Conservation (phyloP, 352 stramenopile genomes). For the Pythium aquatile region DNA sequence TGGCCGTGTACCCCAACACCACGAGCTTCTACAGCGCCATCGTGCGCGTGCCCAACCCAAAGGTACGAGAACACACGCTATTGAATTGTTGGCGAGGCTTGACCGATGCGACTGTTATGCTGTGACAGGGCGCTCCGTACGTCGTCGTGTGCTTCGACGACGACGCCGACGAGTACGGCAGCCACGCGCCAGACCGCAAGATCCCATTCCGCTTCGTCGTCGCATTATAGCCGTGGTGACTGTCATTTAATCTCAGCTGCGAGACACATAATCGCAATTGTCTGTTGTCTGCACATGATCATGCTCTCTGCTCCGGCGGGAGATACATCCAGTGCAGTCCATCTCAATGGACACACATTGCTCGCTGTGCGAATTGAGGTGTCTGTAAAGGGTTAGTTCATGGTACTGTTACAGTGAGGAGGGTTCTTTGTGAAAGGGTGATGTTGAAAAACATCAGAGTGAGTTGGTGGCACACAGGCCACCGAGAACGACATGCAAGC, state of each 20-base stretch:
- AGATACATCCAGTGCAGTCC: no score
- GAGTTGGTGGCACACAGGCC: slow-evolving; percentile 5
- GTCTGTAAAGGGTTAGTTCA: neutral
- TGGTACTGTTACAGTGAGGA: neutral
- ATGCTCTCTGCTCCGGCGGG: no score
- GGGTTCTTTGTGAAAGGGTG: slow-evolving; percentile 22
- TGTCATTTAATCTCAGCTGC: neutral
- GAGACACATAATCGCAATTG: no score
- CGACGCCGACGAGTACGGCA: slow-evolving; percentile 92
- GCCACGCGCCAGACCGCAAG: slow-evolving; percentile 86
- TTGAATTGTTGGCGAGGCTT: neutral
- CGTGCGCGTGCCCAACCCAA: slow-evolving; percentile 89
- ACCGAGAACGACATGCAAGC: neutral
- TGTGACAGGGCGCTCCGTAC: slow-evolving; percentile 73
- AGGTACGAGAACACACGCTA: slow-evolving; percentile 29
- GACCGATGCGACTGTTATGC: neutral
- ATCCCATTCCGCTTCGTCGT: slow-evolving; percentile 95
- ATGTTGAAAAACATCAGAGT: slow-evolving; percentile 35
- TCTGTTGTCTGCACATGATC: no score
- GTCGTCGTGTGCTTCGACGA: slow-evolving; percentile 98
- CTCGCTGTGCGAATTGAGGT: no score
- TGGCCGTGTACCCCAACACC: slow-evolving; percentile 98
- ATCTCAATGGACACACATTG: no score
- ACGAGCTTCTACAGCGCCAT: slow-evolving; percentile 96
- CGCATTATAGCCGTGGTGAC: slow-evolving; percentile 30